Evolutionary conservation across 352 stramenopile genomes (phyloP), one percentile per base, ranked within the genome.

Genomic region (Pythium biforme): DNA sequence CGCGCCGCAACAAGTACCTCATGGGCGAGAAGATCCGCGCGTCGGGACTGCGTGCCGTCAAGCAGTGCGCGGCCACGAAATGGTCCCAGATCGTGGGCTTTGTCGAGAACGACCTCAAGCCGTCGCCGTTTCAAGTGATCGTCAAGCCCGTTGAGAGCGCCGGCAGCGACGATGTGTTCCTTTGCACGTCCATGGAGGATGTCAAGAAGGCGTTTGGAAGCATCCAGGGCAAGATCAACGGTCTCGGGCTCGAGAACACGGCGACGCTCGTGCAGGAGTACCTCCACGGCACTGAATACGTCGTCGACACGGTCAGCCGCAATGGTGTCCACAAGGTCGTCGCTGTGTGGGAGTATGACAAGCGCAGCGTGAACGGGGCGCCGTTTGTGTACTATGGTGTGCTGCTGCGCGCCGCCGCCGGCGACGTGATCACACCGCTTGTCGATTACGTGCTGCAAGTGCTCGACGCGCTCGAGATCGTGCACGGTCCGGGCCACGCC

Each of bases 271-370:
- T 97, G 26, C 94, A 98, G 69, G 94, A 98, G 73, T 99, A 94
- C 69, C 73, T 98, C 17, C 77, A 85, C 8, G 97, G 97, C 29
- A 92, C 77, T 20, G 97, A 99, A 74, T 99, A 98, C 75, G 96
- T 98, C 4, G 81, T 99, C n/a, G 97, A 99, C 69, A 96, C 93
- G 9, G 96, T 99, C 10, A 96, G 79, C 61, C 86, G 89, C 57
- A 83, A 97, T 68, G 97, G 97, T 0, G 71, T 93, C 43, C 88
- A 97, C 61, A 99, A 99, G 63, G 86, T 98, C 34, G 90, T 97
- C 31, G 96, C 96, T 5, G 74, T 99, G 8, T 99, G 96, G 97
- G 88, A 96, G 70, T 99, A 99, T 70, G 96, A 99, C 76, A 99
- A 99, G 81, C 81, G 96, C 54, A 74, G 76, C 5, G 85, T 95